Conservation (phyloP, 1,284 basidiomycete species). For the Tausonia pullulans region DNA sequence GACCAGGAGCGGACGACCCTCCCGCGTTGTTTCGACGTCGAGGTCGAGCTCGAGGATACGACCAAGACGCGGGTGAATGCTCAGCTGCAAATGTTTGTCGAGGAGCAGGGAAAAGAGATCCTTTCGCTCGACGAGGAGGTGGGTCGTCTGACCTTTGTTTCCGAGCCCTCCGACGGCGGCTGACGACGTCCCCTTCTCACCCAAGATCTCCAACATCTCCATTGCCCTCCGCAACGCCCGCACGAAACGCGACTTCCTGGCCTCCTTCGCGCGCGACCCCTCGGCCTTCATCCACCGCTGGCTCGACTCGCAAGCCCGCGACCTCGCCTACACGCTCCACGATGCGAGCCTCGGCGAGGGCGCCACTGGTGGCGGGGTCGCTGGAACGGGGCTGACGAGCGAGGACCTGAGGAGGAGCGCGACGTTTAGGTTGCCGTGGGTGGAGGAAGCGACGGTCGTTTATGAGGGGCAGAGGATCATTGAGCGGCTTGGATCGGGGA, state of each 20-base stretch:
- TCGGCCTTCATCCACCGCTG: slow-evolving; percentile 74
- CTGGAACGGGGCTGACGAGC: slow-evolving; percentile 49
- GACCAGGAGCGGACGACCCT: slow-evolving; percentile 32
- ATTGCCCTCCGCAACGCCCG: slow-evolving; percentile 76
- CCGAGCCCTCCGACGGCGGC: neutral
- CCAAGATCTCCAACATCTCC: slow-evolving; percentile 59
- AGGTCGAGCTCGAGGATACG: slow-evolving; percentile 78
- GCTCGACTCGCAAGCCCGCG: slow-evolving; percentile 80
- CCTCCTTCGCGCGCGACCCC: slow-evolving; percentile 69
- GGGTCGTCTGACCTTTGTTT: slow-evolving; percentile 14
- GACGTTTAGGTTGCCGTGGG: slow-evolving; percentile 83
- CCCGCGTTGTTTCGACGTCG: slow-evolving; percentile 69
- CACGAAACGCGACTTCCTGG: slow-evolving; percentile 74
- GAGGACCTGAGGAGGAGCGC: slow-evolving; percentile 81
- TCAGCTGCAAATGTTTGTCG: slow-evolving; percentile 57
- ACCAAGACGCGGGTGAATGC: slow-evolving; percentile 64
- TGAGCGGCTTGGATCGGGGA: too few relatives aligned
- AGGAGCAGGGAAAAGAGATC: slow-evolving; percentile 52
- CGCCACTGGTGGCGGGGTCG: slow-evolving; percentile 43
- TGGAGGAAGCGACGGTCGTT: slow-evolving; percentile 11
- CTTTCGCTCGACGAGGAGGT: slow-evolving; percentile 78
- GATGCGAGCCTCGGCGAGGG: neutral
- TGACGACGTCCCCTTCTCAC: slow-evolving; percentile 9
- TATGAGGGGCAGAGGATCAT: too few relatives aligned
- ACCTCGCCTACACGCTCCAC: slow-evolving; percentile 67